Evolutionary conservation across 805 yeast species (phyloP).

Genomic region (Cyberlindnera veronae): DNA sequence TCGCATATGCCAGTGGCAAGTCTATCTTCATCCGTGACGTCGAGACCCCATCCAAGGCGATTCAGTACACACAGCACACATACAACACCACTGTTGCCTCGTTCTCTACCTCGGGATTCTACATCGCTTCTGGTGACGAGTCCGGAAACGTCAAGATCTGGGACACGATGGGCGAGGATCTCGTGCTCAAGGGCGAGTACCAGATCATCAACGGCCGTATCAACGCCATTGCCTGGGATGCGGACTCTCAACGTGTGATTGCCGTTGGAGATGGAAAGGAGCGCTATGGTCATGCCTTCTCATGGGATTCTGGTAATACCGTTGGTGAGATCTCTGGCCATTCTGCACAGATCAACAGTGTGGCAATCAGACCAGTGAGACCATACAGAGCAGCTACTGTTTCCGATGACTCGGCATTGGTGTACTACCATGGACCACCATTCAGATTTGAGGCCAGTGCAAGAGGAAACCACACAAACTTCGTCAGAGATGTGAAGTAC

Average conservation of each 20-base stretch:
- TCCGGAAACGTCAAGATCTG: conserved; percentile 87
- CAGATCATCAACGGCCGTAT: conserved; percentile 78
- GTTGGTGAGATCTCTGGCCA: conserved; percentile 96
- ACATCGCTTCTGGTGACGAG: conserved; percentile 89
- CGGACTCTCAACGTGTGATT: conserved; percentile 77
- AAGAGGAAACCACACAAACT: conserved; percentile 72
- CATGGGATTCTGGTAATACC: conserved; percentile 95
- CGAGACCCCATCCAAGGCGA: conserved; percentile 43
- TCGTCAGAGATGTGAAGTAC: conserved; percentile 76
- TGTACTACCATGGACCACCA: conserved; percentile 89
- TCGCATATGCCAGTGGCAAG: conserved; percentile 82
- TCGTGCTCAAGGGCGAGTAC: conserved; percentile 72
- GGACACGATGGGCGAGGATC: conserved; percentile 59
- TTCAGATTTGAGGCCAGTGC: conserved; percentile 77
- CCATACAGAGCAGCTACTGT: conserved; percentile 94
- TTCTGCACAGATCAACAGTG: conserved; percentile 77
- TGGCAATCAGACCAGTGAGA: conserved; percentile 72
- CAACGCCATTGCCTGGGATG: conserved; percentile 87
- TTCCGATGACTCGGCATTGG: conserved; percentile 82
- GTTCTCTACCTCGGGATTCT: conserved; percentile 87
- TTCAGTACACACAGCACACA: conserved; percentile 75
- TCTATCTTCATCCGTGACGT: conserved; percentile 71
- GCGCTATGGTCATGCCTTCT: conserved; percentile 85
- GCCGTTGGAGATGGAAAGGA: conserved; percentile 96
- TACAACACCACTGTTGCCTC: conserved; percentile 75